Conservation (phyloP, 345 rosid species). For the Citrus australasica region DNA sequence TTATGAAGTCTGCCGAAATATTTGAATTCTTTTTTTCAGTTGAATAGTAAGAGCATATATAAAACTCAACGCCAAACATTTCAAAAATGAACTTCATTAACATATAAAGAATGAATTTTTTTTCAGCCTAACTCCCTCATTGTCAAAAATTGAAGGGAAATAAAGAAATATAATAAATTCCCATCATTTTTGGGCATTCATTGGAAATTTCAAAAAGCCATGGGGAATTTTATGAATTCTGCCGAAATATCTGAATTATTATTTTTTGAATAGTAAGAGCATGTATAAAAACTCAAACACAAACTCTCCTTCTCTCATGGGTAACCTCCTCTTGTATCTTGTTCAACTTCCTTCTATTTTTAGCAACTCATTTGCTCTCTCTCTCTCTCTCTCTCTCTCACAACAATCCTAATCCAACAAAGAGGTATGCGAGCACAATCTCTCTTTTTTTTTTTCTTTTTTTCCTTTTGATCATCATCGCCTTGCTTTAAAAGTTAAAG, state of each 20-base stretch:
- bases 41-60: neutral
- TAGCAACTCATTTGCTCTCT: constrained; percentile 18
- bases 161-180: neutral
- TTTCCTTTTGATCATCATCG: neutral
- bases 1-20: neutral
- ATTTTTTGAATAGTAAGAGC: no score
- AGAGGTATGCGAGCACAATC: constrained; percentile 7
- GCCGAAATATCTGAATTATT: neutral
- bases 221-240: neutral
- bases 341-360: constrained; percentile 27
- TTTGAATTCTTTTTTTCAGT: no score
- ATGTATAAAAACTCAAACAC: neutral
- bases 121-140: neutral
- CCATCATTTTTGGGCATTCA: neutral
- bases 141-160: neutral
- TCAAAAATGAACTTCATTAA: no score
- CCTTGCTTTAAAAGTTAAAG: neutral
- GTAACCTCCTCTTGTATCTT: constrained; percentile 22
- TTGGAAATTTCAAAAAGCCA: neutral
- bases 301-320: constrained; percentile 20
- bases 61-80: neutral
- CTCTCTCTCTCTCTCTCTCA: neutral
- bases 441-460: neutral
- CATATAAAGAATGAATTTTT: no score
- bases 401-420: neutral